phyloP scores from a whole-genome alignment of 805 yeast species.

The Brettanomyces naardenensis region DNA sequence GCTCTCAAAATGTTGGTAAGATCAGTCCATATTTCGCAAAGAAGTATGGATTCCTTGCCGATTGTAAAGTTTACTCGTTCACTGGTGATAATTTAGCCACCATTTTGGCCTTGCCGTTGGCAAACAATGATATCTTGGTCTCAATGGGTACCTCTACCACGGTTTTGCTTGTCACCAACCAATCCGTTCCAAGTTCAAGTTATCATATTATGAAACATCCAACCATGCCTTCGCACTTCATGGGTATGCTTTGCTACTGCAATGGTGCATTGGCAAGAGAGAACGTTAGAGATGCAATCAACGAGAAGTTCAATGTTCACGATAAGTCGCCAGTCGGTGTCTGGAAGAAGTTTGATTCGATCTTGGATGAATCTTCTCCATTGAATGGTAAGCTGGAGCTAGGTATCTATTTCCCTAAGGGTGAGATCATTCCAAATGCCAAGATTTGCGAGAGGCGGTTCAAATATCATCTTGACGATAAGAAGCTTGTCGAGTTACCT shows the following conservation, averaged over 20 bases:
- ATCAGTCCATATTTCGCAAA: conserved; percentile 53
- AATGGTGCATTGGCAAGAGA: conserved; percentile 89
- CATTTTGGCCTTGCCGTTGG: conserved; percentile 70
- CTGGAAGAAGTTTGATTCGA: conserved; percentile 58
- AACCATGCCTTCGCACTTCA: conserved; percentile 62
- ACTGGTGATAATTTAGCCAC: conserved; percentile 94
- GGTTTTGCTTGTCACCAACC: conserved; percentile 69
- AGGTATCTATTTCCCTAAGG: conserved; percentile 80
- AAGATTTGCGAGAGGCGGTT: conserved; percentile 54
- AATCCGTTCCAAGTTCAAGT: conserved; percentile 68
- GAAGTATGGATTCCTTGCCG: conserved; percentile 52
- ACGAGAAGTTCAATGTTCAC: conserved; percentile 29
- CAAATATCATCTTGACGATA: conserved; percentile 26
- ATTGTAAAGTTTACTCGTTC: conserved; percentile 63
- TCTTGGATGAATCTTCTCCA: conserved; percentile 33
- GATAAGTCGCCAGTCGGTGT: conserved; percentile 25
- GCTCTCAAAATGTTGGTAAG: conserved; percentile 39
- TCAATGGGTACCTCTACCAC: conserved; percentile 94
- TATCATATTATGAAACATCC: conserved; percentile 88
- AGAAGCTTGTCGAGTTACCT: conserved; percentile 27
- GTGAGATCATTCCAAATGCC: conserved; percentile 88
- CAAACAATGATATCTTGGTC: conserved; percentile 67
- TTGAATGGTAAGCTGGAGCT: conserved; percentile 34
- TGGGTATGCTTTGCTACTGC: conserved; percentile 95
- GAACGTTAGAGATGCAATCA: conserved; percentile 55